Percentiles rank a stretch among this genome's conserved stretches.
These are phyloP conservation scores for Lentinula detonsa DNA, from an alignment of 768 basidiomycete species.

Conservation along the genomic window DNA sequence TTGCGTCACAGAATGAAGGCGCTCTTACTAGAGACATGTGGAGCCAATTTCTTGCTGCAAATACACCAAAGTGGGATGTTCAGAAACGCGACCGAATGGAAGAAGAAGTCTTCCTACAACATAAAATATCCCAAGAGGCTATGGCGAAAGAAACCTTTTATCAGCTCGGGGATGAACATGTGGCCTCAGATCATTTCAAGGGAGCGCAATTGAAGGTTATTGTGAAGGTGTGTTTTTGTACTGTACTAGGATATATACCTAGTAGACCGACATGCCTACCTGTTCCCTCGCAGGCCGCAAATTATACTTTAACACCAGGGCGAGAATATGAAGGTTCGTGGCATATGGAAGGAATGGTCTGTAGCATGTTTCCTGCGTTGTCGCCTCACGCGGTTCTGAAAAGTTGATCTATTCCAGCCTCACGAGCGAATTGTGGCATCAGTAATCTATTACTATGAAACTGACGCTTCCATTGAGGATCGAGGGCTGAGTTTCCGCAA, in stretches of 20 bases:
- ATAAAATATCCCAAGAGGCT: background rate
- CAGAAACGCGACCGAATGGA: background rate
- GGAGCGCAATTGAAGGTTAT: slow-evolving; percentile 6
- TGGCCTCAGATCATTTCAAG: background rate
- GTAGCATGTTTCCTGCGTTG: background rate
- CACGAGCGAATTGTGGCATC: slow-evolving; percentile 14
- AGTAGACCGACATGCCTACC: too few relatives aligned
- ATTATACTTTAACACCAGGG: slow-evolving; percentile 12
- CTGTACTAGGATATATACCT: too few relatives aligned
- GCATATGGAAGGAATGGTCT: slow-evolving; percentile 15
- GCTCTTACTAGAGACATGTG: background rate
- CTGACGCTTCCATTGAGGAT: slow-evolving; percentile 8
- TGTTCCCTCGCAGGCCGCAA: slow-evolving; percentile 9
- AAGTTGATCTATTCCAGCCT: slow-evolving; percentile 3
- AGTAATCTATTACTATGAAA: slow-evolving; percentile 13
- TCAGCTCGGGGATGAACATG: background rate
- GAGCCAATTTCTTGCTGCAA: background rate
- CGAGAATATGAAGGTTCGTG: slow-evolving; percentile 12
- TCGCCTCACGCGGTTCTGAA: background rate
- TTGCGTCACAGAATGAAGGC: background rate
- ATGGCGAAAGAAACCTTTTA: background rate
- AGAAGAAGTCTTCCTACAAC: background rate
- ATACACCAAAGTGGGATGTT: background rate
- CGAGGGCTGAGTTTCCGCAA: slow-evolving; percentile 10
- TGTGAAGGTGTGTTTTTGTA: background rate